Evolutionary conservation across 331 rosid genomes (phyloP).

Genomic region (Phaseolus coccineus): DNA sequence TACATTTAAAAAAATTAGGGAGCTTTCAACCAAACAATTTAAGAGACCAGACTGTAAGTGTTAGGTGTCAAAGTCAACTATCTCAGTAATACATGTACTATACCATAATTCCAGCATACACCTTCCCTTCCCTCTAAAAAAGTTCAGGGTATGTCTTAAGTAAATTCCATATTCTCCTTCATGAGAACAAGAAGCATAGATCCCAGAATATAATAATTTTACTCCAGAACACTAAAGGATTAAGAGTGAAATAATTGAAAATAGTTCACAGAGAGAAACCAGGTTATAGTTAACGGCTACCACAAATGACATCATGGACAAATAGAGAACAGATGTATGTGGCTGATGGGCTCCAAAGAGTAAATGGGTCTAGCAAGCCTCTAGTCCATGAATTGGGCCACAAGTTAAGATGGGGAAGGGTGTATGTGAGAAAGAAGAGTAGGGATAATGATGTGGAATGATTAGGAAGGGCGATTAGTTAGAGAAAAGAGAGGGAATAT

Average conservation of each 20-base stretch:
- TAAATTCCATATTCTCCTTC: conserved; percentile 1
- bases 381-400: too few relatives aligned
- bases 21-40: conserved; percentile 35
- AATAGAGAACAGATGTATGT: conserved; percentile 6
- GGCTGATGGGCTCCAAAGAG: neutral
- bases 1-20: conserved; percentile 37
- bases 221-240: conserved; percentile 6
- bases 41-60: neutral
- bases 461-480: too few relatives aligned
- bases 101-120: conserved; percentile 15
- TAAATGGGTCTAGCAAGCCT: too few relatives aligned
- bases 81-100: conserved; percentile 4
- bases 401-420: too few relatives aligned
- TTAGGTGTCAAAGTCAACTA: conserved; percentile 19
- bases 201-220: conserved; percentile 7
- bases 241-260: conserved; percentile 8
- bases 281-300: conserved; percentile 16
- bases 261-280: conserved; percentile 29
- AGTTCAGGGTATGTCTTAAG: conserved; percentile 15
- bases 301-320: conserved; percentile 15
- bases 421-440: too few relatives aligned
- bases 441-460: too few relatives aligned
- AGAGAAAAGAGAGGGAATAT: too few relatives aligned
- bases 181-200: conserved; percentile 11
- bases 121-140: conserved; percentile 10